Base-by-base conservation (phyloP, 805 yeast species). In the Candida krabiensis region DNA sequence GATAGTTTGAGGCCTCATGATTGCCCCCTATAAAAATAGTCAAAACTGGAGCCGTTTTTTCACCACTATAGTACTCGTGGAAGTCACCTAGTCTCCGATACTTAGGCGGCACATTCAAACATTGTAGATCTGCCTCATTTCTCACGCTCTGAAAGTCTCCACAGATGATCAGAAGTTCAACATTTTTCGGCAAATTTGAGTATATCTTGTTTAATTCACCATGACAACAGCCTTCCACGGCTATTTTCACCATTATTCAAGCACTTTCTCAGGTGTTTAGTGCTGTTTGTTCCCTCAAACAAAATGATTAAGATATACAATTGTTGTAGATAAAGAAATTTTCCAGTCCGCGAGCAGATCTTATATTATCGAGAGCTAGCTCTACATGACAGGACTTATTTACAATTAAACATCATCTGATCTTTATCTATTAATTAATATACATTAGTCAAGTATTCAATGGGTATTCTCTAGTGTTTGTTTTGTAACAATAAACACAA, bases 1-100 rank as follows among this genome's bases (percentile, higher is more conserved):
- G 56, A 56, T 85, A 86, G 42, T 81, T 78, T 41, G 95, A 86
- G 4, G 93, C 80, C 56, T 93, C 99, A 55, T 93, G 99, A 61
- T 93, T 93, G 0, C 99, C 99, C 3, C 99, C 98, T 28, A 93
- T 78, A 49, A 91, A 84, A 0, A 93, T 49, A 0, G 98, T 91
- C 22, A 79, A 61, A 1, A 83, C 70, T 0, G 96, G 96, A 0
- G 96, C 96, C 19, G 37, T 59, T 32, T 63, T 66, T 14, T 52
- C 47, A 1, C 91, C 87, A 1, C 55, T 56, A 53, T 86, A 86
- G 58, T 89, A 91, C 17, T 73, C 64, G 30, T 75, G 78, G 59
- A 91, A 93, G 51, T 91, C 96, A 2, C 96, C 96, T 50, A 88
- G 54, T 28, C 59, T 60, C 30, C 75, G 71, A 60, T 85, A 93